A percentile compares a stretch with the other conserved stretches of the same genome.
phyloP scores from a whole-genome alignment of 441 rosid genomes.

The Adansonia madagascariensis region DNA sequence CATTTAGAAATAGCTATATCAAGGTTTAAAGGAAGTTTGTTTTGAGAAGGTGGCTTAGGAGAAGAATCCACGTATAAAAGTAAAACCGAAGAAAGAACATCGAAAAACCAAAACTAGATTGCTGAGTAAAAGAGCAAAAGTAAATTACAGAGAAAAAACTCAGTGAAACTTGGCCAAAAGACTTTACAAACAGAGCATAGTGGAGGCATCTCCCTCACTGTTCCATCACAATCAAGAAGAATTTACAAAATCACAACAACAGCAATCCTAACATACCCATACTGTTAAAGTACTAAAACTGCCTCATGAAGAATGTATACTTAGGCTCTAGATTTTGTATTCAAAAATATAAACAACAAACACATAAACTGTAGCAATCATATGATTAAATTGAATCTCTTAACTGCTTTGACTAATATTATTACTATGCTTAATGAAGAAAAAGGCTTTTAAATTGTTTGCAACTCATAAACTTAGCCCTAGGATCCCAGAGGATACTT shows the following conservation, averaged over 20 bases:
- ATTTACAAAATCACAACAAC: conserved; percentile 14
- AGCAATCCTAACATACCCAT: not conserved
- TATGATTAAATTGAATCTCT: not conserved
- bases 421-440: not conserved
- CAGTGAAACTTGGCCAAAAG: not conserved
- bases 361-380: not conserved
- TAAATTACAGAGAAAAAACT: not conserved
- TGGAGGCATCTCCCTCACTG: not conserved
- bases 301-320: not conserved
- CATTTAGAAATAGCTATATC: not conserved
- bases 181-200: not conserved
- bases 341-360: not conserved
- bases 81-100: not conserved
- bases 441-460: not conserved
- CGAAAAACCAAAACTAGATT: not conserved
- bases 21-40: not conserved
- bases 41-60: conserved; percentile 6
- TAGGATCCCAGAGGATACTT: not conserved
- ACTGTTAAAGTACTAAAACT: not conserved
- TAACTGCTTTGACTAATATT: not conserved
- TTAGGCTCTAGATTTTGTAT: not conserved
- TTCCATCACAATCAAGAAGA: not conserved
- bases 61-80: conserved; percentile 6
- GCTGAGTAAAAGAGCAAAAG: not conserved
- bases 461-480: not conserved